Evolutionary conservation across 2,329 filamentous ascomycete species (phyloP), one percentile per base, ranked within the genome.

Genomic region (Mycogone perniciosa): DNA sequence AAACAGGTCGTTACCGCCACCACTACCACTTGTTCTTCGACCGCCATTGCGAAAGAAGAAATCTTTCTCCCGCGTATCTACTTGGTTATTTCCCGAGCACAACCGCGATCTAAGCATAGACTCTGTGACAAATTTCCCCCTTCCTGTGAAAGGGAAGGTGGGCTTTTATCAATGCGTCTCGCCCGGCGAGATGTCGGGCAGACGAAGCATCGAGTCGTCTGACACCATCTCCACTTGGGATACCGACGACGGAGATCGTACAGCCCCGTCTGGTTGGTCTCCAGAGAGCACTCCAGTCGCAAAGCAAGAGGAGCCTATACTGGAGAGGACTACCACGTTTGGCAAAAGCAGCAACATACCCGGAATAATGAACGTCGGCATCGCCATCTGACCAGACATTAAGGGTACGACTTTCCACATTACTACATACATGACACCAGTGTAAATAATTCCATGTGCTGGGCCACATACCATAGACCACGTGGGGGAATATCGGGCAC

Each of bases 41-140:
- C 80, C 80, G 6, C 79, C 79, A 2, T 62, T 84, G 54, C 71
- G 81, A 52, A 84, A 84, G 71, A 85, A 84, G 71, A 85, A 84
- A 60, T 83, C 81, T 0, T 84, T 85, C 60, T 81, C 80, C 7
- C 73, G 75, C 11, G 77, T 84, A 7, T 83, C 81, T 3, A 75
- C 65, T 57, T 84, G 81, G 80, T 69, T 84, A 29, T 80, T 77
- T 57, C 71, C 76, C 41, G 63, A 66, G 13, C 59, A 68, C 34
- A 59, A 65, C 42, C 62, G 70, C 51, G 64, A 72, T 46, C 63
- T 72, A 46, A 73, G 71, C 51, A 59, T 76, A 31, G 74, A 79
- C 54, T 75, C 74, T 3, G 65, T 81, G 29, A 83, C 79, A 43
- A 84, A 82, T 56, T 65, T 64, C 4, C 80, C 80, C 2, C 73